Evolutionary conservation across 1,284 basidiomycete species (phyloP).

Genomic region (Fomitopsis schrenkii): DNA sequence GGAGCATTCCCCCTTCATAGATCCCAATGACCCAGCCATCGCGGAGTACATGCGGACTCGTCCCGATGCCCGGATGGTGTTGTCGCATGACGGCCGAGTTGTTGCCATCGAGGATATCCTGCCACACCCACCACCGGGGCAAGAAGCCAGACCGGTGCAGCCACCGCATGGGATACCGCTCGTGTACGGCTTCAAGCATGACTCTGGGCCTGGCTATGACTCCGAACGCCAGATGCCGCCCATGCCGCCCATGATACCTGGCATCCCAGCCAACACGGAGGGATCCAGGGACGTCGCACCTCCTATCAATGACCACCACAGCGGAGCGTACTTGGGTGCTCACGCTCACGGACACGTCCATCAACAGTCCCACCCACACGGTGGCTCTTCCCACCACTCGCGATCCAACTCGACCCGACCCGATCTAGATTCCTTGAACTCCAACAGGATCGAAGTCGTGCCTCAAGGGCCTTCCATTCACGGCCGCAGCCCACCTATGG

Average conservation of each 20-base stretch:
- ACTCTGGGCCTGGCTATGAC: slow-evolving; percentile 36
- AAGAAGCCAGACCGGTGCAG: slow-evolving; percentile 12
- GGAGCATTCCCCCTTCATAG: slow-evolving; percentile 22
- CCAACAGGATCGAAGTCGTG: slow-evolving; percentile 19
- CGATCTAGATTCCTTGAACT: slow-evolving; percentile 18
- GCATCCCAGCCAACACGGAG: slow-evolving; percentile 20
- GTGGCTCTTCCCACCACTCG: slow-evolving; percentile 38
- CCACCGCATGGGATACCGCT: slow-evolving; percentile 33
- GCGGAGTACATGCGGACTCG: slow-evolving; percentile 44
- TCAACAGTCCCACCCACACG: slow-evolving; percentile 35
- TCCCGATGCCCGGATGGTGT: slow-evolving; percentile 39
- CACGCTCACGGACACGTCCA: slow-evolving; percentile 30
- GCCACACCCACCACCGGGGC: slow-evolving; percentile 30
- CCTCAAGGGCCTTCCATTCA: slow-evolving; percentile 21
- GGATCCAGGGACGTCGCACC: slow-evolving; percentile 34
- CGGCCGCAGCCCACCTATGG: slow-evolving; percentile 23
- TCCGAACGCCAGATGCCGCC: slow-evolving; percentile 44
- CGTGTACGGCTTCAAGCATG: slow-evolving; percentile 29
- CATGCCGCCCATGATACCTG: slow-evolving; percentile 39
- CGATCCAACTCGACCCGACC: slow-evolving; percentile 24
- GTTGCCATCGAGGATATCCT: slow-evolving; percentile 42
- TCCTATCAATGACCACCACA: slow-evolving; percentile 25
- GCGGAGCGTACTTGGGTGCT: slow-evolving; percentile 38
- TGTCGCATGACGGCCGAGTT: slow-evolving; percentile 43
- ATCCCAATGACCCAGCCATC: slow-evolving; percentile 39